A percentile compares a stretch with the other conserved stretches of the same genome.
Conservation (phyloP, 768 basidiomycete species). For the Pleurotus eryngii region DNA sequence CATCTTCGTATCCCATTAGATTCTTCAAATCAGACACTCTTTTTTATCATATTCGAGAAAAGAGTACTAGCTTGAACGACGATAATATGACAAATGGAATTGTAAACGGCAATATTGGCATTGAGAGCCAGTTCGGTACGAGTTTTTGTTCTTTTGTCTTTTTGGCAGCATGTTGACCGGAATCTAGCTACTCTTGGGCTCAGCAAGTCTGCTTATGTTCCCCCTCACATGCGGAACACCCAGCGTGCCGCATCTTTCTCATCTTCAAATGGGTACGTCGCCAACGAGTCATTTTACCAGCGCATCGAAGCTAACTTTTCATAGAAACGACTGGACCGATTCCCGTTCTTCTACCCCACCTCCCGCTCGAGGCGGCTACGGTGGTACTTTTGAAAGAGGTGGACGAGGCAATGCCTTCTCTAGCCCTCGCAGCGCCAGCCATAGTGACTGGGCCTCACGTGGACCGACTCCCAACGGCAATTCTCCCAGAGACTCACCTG, state of each 20-base stretch:
- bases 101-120: slow-evolving; percentile 71
- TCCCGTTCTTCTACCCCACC: slow-evolving; percentile 60
- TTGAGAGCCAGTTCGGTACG: slow-evolving; percentile 76
- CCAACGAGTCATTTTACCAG: slow-evolving; percentile 2
- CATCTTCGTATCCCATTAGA: background rate
- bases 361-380: slow-evolving; percentile 43
- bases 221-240: slow-evolving; percentile 81
- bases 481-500: slow-evolving; percentile 34
- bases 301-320: slow-evolving; percentile 8
- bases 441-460: slow-evolving; percentile 39
- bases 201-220: slow-evolving; percentile 82
- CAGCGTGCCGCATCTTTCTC: slow-evolving; percentile 77
- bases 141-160: slow-evolving; percentile 10
- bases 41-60: slow-evolving; percentile 11
- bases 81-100: slow-evolving; percentile 88
- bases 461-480: slow-evolving; percentile 35
- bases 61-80: slow-evolving; percentile 12
- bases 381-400: slow-evolving; percentile 37
- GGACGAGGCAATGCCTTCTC: slow-evolving; percentile 39
- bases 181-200: slow-evolving; percentile 70
- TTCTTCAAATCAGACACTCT: slow-evolving; percentile 8
- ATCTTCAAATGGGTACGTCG: slow-evolving; percentile 48
- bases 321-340: slow-evolving; percentile 73
- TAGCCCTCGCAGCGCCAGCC: slow-evolving; percentile 38
- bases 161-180: slow-evolving; percentile 7